phyloP scores from a whole-genome alignment of 1,284 basidiomycete genomes.

The Moesziomyces antarcticus region DNA sequence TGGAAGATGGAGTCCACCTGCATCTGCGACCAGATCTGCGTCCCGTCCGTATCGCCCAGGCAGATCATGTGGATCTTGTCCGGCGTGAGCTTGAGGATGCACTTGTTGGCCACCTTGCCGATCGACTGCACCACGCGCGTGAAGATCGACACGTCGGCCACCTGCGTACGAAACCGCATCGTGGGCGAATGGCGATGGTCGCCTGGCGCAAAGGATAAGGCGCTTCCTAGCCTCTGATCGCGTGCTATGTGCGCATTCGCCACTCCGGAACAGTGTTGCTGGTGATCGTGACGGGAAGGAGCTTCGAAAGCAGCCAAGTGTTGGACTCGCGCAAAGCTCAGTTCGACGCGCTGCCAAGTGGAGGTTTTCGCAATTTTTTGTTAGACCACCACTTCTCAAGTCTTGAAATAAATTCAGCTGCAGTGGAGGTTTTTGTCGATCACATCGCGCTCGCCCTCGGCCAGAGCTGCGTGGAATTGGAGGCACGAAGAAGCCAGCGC shows the following conservation, averaged over 20 bases:
- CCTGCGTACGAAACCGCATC: constrained; percentile 65
- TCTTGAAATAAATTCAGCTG: too few relatives aligned
- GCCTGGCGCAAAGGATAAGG: constrained; percentile 7
- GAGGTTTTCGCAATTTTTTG: too few relatives aligned
- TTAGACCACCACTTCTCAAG: too few relatives aligned
- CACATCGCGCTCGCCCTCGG: too few relatives aligned
- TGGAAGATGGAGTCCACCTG: constrained; percentile 54
- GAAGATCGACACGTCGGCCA: constrained; percentile 57
- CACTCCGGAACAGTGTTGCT: too few relatives aligned
- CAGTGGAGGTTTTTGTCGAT: too few relatives aligned
- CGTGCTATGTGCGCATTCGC: neutral
- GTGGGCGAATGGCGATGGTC: constrained; percentile 6
- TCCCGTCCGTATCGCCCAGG: constrained; percentile 53
- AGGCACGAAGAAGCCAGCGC: constrained; percentile 2
- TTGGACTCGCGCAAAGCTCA: too few relatives aligned
- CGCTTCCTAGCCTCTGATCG: neutral
- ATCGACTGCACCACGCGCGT: constrained; percentile 62
- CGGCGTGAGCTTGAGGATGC: constrained; percentile 63
- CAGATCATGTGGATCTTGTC: constrained; percentile 66
- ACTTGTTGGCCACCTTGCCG: constrained; percentile 60
- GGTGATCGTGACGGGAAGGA: too few relatives aligned
- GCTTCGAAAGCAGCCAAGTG: too few relatives aligned
- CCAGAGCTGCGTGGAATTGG: too few relatives aligned
- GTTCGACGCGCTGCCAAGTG: too few relatives aligned
- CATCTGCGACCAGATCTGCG: constrained; percentile 67